These are phyloP conservation scores for Sporodiniella umbellata DNA, from an alignment of 371 early-diverging fungal genomes.

Conservation along the genomic window DNA sequence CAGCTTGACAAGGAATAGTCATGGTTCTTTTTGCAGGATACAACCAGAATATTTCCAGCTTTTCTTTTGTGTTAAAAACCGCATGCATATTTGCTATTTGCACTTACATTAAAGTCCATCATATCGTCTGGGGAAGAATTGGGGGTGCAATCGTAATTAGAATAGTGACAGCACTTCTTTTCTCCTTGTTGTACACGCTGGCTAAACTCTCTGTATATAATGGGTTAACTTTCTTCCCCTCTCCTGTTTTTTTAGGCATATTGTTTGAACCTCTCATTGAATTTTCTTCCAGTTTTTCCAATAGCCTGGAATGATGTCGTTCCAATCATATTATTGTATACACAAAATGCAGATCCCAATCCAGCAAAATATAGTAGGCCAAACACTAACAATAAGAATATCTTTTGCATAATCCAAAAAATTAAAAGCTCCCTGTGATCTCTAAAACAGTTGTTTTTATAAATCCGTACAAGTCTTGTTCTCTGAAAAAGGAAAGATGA, in stretches of 20 bases:
- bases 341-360: conserved; percentile 2
- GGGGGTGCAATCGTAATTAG: conserved; percentile 4
- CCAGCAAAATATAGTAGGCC: background rate
- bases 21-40: too few relatives aligned
- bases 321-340: conserved; percentile 5
- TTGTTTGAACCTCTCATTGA: too few relatives aligned
- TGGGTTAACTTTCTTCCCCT: too few relatives aligned
- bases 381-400: background rate
- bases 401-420: too few relatives aligned
- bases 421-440: too few relatives aligned
- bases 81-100: too few relatives aligned
- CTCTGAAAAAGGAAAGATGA: background rate
- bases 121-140: background rate
- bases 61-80: too few relatives aligned
- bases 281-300: background rate
- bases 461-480: background rate
- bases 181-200: background rate
- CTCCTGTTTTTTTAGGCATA: too few relatives aligned
- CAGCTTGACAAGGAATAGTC: background rate
- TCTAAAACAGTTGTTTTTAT: background rate
- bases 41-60: too few relatives aligned
- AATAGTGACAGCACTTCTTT: conserved; percentile 12
- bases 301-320: too few relatives aligned
- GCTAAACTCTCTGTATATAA: conserved; percentile 1
- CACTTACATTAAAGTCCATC: conserved; percentile 4